Percentiles rank a stretch among this genome's conserved stretches.
These are phyloP conservation scores for Cyclotella cryptica DNA, from an alignment of 108 stramenopile species.

Conservation along the genomic window DNA sequence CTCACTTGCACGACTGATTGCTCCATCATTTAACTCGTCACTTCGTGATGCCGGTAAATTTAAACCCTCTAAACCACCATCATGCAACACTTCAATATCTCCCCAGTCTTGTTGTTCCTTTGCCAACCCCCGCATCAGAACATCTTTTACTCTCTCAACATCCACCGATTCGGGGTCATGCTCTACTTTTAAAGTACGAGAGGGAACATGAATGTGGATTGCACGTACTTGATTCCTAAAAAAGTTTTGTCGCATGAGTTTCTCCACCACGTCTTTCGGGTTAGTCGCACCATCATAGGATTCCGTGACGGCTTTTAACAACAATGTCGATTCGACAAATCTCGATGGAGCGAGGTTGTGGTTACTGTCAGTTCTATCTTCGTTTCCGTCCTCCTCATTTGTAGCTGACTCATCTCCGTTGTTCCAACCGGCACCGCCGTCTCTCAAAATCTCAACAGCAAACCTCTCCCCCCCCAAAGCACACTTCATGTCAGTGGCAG, in stretches of 20 bases:
- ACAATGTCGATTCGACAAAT: constrained; percentile 76
- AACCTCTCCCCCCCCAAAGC: constrained; percentile 67
- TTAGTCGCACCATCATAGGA: background rate
- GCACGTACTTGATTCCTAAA: constrained; percentile 66
- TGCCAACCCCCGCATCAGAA: constrained; percentile 37
- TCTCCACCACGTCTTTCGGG: constrained; percentile 38
- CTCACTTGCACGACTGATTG: constrained; percentile 14
- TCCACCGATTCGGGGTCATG: constrained; percentile 69
- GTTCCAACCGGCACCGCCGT: constrained; percentile 52
- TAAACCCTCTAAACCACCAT: constrained; percentile 62
- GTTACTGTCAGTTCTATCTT: constrained; percentile 18
- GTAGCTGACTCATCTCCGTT: constrained; percentile 8
- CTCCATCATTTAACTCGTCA: constrained; percentile 19
- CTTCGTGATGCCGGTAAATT: constrained; percentile 59
- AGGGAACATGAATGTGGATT: constrained; percentile 60
- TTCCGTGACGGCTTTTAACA: constrained; percentile 44
- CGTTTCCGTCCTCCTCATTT: constrained; percentile 17
- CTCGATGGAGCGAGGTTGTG: constrained; percentile 44
- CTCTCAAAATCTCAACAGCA: constrained; percentile 61
- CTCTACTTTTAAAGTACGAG: constrained; percentile 76
- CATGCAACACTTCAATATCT: constrained; percentile 53
- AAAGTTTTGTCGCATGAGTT: constrained; percentile 59
- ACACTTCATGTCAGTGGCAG: constrained; percentile 54
- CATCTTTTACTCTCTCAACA: constrained; percentile 38
- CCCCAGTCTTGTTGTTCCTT: constrained; percentile 26